Conservation (phyloP, 1,139 yeast species). For the Ogataea hybrid region DNA sequence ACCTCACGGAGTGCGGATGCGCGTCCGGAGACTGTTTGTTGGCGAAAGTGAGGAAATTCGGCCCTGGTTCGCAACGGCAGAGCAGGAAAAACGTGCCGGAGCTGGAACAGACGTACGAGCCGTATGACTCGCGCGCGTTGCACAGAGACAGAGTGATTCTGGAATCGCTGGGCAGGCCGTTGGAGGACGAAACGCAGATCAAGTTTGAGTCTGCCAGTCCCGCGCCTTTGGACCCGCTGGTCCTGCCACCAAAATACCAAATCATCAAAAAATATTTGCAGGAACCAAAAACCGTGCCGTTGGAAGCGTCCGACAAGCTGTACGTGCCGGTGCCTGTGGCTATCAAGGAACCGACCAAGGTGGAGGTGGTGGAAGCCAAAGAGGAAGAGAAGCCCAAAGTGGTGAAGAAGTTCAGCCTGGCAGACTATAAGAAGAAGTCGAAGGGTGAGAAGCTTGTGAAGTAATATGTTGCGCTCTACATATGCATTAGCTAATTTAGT, state of each 20-base stretch:
- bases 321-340: slow-evolving; percentile 17
- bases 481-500: slow-evolving; percentile 12
- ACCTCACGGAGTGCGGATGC: slow-evolving; percentile 74
- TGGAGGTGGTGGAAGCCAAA: slow-evolving; percentile 8
- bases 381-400: slow-evolving; percentile 27
- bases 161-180: slow-evolving; percentile 2
- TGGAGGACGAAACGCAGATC: background rate
- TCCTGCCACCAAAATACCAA: slow-evolving; percentile 23
- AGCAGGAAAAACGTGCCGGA: slow-evolving; percentile 44
- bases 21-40: slow-evolving; percentile 51
- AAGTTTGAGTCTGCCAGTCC: slow-evolving; percentile 11
- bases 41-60: slow-evolving; percentile 60
- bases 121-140: slow-evolving; percentile 26
- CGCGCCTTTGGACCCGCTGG: slow-evolving; percentile 16
- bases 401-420: slow-evolving; percentile 34
- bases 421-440: slow-evolving; percentile 35
- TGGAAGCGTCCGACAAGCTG: slow-evolving; percentile 2
- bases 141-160: slow-evolving; percentile 21
- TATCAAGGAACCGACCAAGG: slow-evolving; percentile 6
- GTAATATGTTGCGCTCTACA: slow-evolving; percentile 12
- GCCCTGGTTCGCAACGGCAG: slow-evolving; percentile 41
- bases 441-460: slow-evolving; percentile 15
- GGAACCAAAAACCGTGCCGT: background rate
- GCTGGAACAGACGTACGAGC: slow-evolving; percentile 30
- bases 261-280: slow-evolving; percentile 18